Conservation (phyloP, 768 basidiomycete species). For the Amanita exitialis region DNA sequence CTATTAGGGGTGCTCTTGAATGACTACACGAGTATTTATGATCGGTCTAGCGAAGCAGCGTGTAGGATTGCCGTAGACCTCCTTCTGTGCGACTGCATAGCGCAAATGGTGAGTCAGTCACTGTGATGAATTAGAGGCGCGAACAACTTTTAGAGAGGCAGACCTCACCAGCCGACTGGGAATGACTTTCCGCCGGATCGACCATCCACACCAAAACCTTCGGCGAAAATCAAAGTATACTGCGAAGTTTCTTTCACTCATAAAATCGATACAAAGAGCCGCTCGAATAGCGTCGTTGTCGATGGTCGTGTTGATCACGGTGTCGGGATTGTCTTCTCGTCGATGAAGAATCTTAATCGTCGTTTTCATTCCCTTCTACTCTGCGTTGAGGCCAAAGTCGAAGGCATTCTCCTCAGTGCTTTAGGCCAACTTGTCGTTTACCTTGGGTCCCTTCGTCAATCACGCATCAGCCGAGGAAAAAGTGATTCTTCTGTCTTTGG, state of each 20-base stretch:
- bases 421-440: slow-evolving; percentile 12
- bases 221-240: slow-evolving; percentile 12
- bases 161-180: not conserved
- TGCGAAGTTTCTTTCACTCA: slow-evolving; percentile 12
- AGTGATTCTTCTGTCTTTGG: slow-evolving; percentile 12
- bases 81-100: slow-evolving; percentile 9
- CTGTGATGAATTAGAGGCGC: not conserved
- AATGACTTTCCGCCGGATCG: not conserved
- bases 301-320: not conserved
- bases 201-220: slow-evolving; percentile 5
- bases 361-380: slow-evolving; percentile 11
- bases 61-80: slow-evolving; percentile 9
- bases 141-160: not conserved
- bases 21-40: slow-evolving; percentile 8
- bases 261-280: slow-evolving; percentile 1
- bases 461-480: slow-evolving; percentile 9
- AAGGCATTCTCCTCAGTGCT: slow-evolving; percentile 6
- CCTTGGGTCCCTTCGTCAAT: slow-evolving; percentile 12
- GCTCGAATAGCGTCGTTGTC: not conserved
- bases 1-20: slow-evolving; percentile 6
- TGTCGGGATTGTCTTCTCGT: not conserved
- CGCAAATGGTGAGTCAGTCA: slow-evolving; percentile 1
- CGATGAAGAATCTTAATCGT: not conserved
- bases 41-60: slow-evolving; percentile 9
- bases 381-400: slow-evolving; percentile 10